phyloP scores from a whole-genome alignment of 371 early-diverging fungal genomes.

The Zychaea mexicana region DNA sequence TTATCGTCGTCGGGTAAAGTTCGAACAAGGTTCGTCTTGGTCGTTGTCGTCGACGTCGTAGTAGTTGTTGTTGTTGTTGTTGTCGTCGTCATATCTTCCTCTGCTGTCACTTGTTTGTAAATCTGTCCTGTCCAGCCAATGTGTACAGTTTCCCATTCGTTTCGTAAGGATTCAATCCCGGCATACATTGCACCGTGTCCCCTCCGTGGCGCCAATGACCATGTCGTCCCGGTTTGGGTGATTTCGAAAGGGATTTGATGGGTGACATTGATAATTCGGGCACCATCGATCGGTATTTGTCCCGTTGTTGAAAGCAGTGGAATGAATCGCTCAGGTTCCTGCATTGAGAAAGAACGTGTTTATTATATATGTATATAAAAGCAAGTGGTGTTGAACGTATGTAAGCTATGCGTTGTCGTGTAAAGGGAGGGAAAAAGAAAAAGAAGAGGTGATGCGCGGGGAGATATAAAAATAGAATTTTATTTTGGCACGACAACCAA shows the following conservation, averaged over 20 bases:
- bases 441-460: not conserved
- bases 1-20: conserved; percentile 41
- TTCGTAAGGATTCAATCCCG: conserved; percentile 61
- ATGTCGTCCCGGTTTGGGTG: conserved; percentile 1
- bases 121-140: conserved; percentile 73
- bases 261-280: conserved; percentile 55
- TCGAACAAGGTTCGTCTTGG: too few species aligned
- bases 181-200: conserved; percentile 82
- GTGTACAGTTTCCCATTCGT: conserved; percentile 54
- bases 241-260: conserved; percentile 45
- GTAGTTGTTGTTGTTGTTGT: too few species aligned
- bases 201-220: conserved; percentile 45
- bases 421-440: not conserved
- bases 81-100: too few species aligned
- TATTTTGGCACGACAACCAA: conserved; percentile 41
- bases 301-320: not conserved
- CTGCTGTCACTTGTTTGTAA: too few species aligned
- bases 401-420: not conserved
- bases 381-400: too few species aligned
- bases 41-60: too few species aligned
- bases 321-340: not conserved
- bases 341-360: too few species aligned
- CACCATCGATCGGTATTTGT: conserved; percentile 16
- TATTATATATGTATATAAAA: too few species aligned
- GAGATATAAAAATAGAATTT: not conserved